Percentiles rank a stretch among this genome's conserved stretches.
phyloP scores from a whole-genome alignment of 169 alveolate genomes.

The Babesia sp. region DNA sequence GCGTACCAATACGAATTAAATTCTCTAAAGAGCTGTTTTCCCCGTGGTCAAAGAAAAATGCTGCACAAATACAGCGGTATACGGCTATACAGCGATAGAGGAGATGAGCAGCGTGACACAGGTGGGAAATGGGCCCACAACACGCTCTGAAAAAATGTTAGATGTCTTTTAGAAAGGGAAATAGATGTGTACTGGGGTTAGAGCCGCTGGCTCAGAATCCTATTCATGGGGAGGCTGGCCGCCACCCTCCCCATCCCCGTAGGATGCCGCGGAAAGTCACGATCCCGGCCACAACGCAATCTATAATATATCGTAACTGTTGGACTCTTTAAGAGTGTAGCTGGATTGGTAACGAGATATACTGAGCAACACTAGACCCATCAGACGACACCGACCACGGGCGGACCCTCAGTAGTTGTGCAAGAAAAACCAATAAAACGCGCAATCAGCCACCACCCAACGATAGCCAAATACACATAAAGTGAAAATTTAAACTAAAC shows the following conservation, averaged over 20 bases:
- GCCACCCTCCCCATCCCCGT: constrained; percentile 27
- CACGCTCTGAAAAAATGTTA: too few species aligned
- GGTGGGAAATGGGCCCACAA: too few species aligned
- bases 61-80: too few species aligned
- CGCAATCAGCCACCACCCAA: not conserved
- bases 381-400: not conserved
- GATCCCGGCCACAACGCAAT: not conserved
- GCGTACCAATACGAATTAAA: too few species aligned
- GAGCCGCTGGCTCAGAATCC: not conserved
- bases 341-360: not conserved
- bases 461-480: not conserved
- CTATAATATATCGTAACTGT: not conserved
- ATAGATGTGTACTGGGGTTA: not conserved
- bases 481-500: not conserved
- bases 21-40: too few species aligned
- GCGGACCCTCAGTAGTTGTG: not conserved
- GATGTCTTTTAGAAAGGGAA: not conserved
- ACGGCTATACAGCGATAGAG: too few species aligned
- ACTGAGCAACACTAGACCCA: not conserved
- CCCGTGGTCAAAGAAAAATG: too few species aligned
- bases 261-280: not conserved
- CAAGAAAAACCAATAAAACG: not conserved
- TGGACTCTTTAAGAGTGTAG: not conserved
- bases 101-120: too few species aligned
- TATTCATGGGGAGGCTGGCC: constrained; percentile 12